phyloP scores from a whole-genome alignment of 371 early-diverging fungal species.

The Mortierella sp. region DNA sequence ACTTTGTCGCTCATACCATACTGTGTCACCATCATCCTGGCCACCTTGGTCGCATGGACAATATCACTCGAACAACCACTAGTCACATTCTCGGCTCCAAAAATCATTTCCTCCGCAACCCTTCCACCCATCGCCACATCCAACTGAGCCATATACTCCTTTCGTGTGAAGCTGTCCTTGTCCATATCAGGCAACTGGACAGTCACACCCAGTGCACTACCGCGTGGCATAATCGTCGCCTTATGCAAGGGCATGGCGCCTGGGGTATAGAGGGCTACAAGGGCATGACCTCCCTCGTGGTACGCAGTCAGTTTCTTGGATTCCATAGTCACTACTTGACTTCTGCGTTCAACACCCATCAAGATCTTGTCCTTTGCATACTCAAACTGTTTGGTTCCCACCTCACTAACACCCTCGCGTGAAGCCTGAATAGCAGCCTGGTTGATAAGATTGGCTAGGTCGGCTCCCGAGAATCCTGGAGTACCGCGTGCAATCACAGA shows the following conservation, averaged over 20 bases:
- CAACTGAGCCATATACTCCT: constrained; percentile 88
- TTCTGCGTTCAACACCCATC: constrained; percentile 96
- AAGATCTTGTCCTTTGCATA: constrained; percentile 97
- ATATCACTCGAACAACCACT: constrained; percentile 95
- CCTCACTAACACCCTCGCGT: constrained; percentile 73
- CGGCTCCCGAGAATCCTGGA: constrained; percentile 98
- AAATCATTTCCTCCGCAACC: constrained; percentile 95
- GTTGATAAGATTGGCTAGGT: constrained; percentile 96
- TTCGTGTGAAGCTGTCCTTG: constrained; percentile 82
- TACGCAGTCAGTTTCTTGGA: constrained; percentile 92
- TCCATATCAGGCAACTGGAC: constrained; percentile 97
- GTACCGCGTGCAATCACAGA: constrained; percentile 95
- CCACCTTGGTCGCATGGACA: constrained; percentile 90
- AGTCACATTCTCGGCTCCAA: constrained; percentile 93
- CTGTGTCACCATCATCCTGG: constrained; percentile 90
- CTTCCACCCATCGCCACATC: constrained; percentile 99
- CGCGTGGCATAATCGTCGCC: constrained; percentile 98
- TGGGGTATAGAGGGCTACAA: constrained; percentile 94
- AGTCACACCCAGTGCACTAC: constrained; percentile 90
- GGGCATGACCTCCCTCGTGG: constrained; percentile 98
- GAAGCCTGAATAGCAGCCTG: constrained; percentile 96
- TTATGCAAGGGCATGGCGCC: constrained; percentile 98
- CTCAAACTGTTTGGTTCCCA: constrained; percentile 87
- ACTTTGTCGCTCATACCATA: constrained; percentile 95
- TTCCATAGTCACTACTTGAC: constrained; percentile 91